Evolutionary conservation across 768 basidiomycete species (phyloP).

Genomic region (Daedaleopsis nitida): DNA sequence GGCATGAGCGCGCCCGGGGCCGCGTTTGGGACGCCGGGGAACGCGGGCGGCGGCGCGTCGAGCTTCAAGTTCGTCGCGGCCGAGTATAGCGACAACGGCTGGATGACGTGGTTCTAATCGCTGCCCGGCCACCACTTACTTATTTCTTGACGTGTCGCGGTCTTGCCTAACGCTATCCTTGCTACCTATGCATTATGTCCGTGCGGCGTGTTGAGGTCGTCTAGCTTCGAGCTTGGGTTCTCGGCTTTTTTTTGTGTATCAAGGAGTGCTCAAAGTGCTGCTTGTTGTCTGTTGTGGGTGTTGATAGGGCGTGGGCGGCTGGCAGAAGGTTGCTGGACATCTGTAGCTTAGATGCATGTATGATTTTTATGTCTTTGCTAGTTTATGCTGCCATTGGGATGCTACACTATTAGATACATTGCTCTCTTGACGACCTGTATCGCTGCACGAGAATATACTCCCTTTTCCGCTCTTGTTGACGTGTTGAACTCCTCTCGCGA

Average conservation of each 20-base stretch:
- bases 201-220: neutral
- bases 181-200: neutral
- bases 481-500: neutral
- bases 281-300: neutral
- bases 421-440: neutral
- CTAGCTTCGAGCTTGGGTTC: neutral
- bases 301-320: neutral
- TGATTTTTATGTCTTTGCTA: conserved; percentile 1
- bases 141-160: neutral
- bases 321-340: conserved; percentile 6
- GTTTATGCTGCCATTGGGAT: neutral
- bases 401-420: neutral
- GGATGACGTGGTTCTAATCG: conserved; percentile 32
- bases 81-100: conserved; percentile 29
- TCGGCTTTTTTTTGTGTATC: neutral
- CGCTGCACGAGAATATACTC: neutral
- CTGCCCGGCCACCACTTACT: neutral
- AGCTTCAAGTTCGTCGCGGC: conserved; percentile 19
- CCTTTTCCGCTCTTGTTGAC: neutral
- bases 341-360: conserved; percentile 11
- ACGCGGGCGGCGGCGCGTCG: conserved; percentile 2
- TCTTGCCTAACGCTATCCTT: neutral
- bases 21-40: neutral
- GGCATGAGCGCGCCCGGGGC: neutral
- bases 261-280: neutral